Percentiles rank a stretch among this genome's conserved stretches.
Evolutionary conservation across 2,329 filamentous ascomycete genomes (phyloP).

Genomic region (Paracorniculantispora psalliotae): DNA sequence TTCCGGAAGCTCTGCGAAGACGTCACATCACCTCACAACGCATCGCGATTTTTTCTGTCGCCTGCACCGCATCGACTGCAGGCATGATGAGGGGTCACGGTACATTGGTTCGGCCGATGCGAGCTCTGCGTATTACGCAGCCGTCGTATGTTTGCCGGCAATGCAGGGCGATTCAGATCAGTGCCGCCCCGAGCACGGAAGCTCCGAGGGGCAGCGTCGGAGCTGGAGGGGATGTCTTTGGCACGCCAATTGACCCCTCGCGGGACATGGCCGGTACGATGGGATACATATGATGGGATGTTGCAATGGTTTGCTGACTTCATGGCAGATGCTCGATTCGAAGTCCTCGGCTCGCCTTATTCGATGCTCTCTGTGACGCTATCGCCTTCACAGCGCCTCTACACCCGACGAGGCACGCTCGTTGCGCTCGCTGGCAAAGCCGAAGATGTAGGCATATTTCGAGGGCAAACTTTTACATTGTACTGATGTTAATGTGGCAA

Average conservation of each 20-base stretch:
- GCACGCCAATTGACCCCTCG: constrained; percentile 38
- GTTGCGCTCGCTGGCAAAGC: constrained; percentile 85
- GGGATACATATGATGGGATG: neutral
- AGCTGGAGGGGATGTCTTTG: constrained; percentile 51
- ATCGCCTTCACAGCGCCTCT: constrained; percentile 88
- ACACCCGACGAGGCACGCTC: constrained; percentile 85
- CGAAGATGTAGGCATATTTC: constrained; percentile 63
- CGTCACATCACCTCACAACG: neutral
- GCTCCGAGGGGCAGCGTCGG: constrained; percentile 32
- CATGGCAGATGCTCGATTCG: constrained; percentile 78
- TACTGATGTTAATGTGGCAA: neutral
- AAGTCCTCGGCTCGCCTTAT: constrained; percentile 86
- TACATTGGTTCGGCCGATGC: constrained; percentile 33
- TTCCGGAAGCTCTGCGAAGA: constrained; percentile 7
- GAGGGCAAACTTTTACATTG: too few relatives aligned
- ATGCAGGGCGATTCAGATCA: constrained; percentile 60
- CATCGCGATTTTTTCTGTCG: constrained; percentile 1
- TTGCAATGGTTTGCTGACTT: neutral
- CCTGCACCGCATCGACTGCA: constrained; percentile 5
- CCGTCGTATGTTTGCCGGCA: constrained; percentile 45
- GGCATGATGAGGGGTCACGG: constrained; percentile 36
- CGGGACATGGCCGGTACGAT: constrained; percentile 48
- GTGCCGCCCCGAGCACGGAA: constrained; percentile 54
- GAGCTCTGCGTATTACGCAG: constrained; percentile 23
- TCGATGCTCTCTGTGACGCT: constrained; percentile 91